phyloP scores from a whole-genome alignment of 1,139 yeast species.

The Candida sanyaensis region DNA sequence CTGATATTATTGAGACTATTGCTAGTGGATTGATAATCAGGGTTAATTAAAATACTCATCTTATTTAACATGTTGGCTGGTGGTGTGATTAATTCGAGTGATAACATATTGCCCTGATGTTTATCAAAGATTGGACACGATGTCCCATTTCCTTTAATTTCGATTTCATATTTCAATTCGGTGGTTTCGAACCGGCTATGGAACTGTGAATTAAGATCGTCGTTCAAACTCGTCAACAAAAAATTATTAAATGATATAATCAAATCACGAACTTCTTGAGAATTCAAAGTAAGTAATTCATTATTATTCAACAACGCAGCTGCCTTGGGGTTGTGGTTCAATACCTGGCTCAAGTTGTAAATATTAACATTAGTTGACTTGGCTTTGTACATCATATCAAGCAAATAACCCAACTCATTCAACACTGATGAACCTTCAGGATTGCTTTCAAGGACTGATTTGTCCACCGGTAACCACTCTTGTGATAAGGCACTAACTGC shows the following conservation, averaged over 20 bases:
- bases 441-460: conserved; percentile 28
- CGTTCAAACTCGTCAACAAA: conserved; percentile 49
- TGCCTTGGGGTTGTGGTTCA: conserved; percentile 49
- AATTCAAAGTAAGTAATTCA: conserved; percentile 38
- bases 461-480: conserved; percentile 56
- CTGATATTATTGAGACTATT: conserved; percentile 14
- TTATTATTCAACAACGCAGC: conserved; percentile 57
- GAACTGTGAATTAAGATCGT: conserved; percentile 46
- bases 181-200: conserved; percentile 11
- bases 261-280: conserved; percentile 38
- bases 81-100: conserved; percentile 38
- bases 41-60: conserved; percentile 26
- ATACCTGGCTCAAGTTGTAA: conserved; percentile 59
- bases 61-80: conserved; percentile 28
- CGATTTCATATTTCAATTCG: conserved; percentile 40
- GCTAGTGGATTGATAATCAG: conserved; percentile 11
- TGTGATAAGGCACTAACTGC: conserved; percentile 56
- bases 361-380: conserved; percentile 71
- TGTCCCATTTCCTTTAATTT: conserved; percentile 28
- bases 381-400: conserved; percentile 89
- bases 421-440: conserved; percentile 57
- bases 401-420: conserved; percentile 83
- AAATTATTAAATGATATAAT: conserved; percentile 62
- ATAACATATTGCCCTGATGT: conserved; percentile 20
- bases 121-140: conserved; percentile 38